Base-by-base conservation (phyloP, 2,329 filamentous ascomycete species). In the Intubia oerlemansii region DNA sequence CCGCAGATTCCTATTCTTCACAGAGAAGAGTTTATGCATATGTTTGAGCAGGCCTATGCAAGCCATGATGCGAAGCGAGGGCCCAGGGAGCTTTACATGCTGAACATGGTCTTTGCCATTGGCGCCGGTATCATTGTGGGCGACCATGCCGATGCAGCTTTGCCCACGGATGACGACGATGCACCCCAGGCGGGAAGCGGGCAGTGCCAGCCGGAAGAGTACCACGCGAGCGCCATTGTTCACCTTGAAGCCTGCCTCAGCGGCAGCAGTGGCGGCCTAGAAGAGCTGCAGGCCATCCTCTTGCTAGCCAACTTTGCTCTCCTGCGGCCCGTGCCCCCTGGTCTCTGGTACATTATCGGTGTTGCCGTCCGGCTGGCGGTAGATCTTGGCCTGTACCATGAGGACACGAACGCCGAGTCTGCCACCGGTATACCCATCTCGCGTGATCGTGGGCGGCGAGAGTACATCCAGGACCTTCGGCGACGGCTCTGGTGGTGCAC, bases 31-130 rank as follows among this genome's bases (percentile, higher is more conserved):
- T 95, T 93, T 43, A 81, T 82, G 72, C 65, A 75, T 25, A 69
- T 91, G 52, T 78, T 93, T 45, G 74, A 91, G 30, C 66, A 68
- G 25, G 78, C 81, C 0, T 93, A 92, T 48, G 59, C 66, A 5
- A 63, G 66, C 1, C 66, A 75, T 13, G 61, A 66, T 26, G 65
- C 67, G 33, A 61, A 66, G 30, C 63, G 76, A 16, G 77, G 75
- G 2, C 66, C 81, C 5, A 64, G 76, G 30, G 82, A 92, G 49
- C 60, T 88, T n/a, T 95, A 93, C 51, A 68, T 90, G 54, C 59
- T 95, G 36, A 93, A 93, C 49, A 93, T 95, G 51, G 84, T 95
- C 15, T 95, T 91, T 52, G 85, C 85, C 10, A 93, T 95, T 41
- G 88, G 88, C 6, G 77, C 79, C 12, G 85, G 82, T 12, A 91